Evolutionary conservation across 2,329 filamentous ascomycete species (phyloP), one percentile per base, ranked within the genome.

Genomic region (Diaporthe caulivora): DNA sequence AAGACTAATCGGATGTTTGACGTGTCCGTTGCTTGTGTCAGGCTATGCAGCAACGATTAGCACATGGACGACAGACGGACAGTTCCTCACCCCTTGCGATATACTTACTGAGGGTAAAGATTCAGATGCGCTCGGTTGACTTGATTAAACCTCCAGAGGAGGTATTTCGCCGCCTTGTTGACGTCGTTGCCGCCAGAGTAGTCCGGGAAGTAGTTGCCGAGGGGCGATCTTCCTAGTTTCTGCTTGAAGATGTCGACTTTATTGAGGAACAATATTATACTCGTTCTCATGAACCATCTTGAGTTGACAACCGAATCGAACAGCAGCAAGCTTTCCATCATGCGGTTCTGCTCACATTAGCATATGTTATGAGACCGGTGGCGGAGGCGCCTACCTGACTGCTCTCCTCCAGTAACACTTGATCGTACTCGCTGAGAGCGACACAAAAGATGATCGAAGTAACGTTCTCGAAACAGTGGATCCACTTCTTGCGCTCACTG

Each of bases 391-490:
- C 78, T 90, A 97, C 95, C 88, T 98, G 97, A 81, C 96, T 98
- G 84, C 94, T 97, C 84, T 98, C 97, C 84, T 99, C 97, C 53
- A 99, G 87, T 70, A 99, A 87, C 7, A 98, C 96, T 85, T 99
- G 97, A 81, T 99, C 97, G 82, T 99, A 99, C 84, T 99, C 97
- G 86, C 95, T 98, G 78, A 99, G 86, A 21, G 97, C 97, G 75
- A 99, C 97, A 81, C 97, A 99, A 85, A 99, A 99, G 78, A 99
- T 99, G 83, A 99, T 99, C 5, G 97, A 98, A 55, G 97, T 99
- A 79, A 99, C 97, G 79, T 98, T 98, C 84, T 99, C 97, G 83
- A 99, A 99, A 86, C 97, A 99, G 85, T 99, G 97, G 81, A 99
- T 99, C 97, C 97, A 99, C 86, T 99, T 99, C 88, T 99, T 99